Evolutionary conservation across 2,329 filamentous ascomycete species (phyloP).

Genomic region (Pseudocercospora ulei): DNA sequence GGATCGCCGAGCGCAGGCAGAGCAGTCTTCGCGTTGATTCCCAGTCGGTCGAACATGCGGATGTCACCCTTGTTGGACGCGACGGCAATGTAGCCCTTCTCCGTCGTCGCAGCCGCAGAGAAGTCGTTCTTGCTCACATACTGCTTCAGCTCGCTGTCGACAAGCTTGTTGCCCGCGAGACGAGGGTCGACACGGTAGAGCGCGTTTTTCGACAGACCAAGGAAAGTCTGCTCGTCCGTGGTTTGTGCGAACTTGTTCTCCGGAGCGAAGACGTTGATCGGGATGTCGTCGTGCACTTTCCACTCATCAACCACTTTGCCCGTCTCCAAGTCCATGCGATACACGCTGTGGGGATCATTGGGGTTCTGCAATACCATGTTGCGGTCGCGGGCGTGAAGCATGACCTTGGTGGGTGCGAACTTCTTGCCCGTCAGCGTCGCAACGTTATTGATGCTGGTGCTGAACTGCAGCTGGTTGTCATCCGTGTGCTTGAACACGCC

Average conservation of each 20-base stretch:
- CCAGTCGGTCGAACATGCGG: conserved; percentile 87
- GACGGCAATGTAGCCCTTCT: conserved; percentile 92
- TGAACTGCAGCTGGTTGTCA: conserved; percentile 88
- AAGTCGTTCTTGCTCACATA: conserved; percentile 97
- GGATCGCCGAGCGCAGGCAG: conserved; percentile 91
- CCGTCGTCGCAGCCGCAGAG: conserved; percentile 84
- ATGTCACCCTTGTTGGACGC: conserved; percentile 97
- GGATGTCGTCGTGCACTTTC: conserved; percentile 95
- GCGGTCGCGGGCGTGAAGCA: conserved; percentile 83
- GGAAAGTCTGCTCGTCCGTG: conserved; percentile 87
- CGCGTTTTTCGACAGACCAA: conserved; percentile 85
- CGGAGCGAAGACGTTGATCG: conserved; percentile 81
- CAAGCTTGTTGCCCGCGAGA: conserved; percentile 79
- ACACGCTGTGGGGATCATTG: conserved; percentile 78
- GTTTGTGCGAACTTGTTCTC: conserved; percentile 98
- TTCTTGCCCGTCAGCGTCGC: conserved; percentile 75
- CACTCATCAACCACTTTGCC: conserved; percentile 98
- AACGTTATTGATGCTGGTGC: conserved; percentile 93
- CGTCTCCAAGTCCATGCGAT: conserved; percentile 94
- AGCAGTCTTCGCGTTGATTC: conserved; percentile 94
- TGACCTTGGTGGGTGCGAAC: conserved; percentile 92
- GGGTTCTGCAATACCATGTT: conserved; percentile 81
- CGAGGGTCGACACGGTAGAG: conserved; percentile 91
- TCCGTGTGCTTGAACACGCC: conserved; percentile 95
- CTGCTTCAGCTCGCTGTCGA: conserved; percentile 87